These are phyloP conservation scores for Colletotrichum sp. DNA, from an alignment of 2,329 filamentous ascomycete genomes.

Conservation along the genomic window DNA sequence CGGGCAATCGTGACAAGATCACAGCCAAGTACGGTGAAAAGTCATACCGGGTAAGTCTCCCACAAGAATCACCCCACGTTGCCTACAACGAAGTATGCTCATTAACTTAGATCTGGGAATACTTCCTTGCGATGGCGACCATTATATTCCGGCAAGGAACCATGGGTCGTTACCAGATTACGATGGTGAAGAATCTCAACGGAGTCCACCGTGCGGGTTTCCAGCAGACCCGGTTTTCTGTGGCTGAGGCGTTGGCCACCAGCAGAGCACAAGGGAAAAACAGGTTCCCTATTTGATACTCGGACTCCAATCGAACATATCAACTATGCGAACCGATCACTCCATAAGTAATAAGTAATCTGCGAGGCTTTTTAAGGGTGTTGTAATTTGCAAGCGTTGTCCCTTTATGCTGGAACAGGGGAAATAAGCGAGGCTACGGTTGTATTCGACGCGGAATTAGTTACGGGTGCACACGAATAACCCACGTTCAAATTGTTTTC, in stretches of 20 bases:
- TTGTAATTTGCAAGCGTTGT: neutral
- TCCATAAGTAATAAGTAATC: neutral
- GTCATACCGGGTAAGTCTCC: slow-evolving; percentile 67
- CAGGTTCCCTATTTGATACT: neutral
- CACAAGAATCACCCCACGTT: slow-evolving; percentile 47
- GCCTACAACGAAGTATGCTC: slow-evolving; percentile 60
- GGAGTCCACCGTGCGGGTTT: slow-evolving; percentile 66
- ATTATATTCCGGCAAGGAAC: slow-evolving; percentile 79
- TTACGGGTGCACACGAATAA: neutral
- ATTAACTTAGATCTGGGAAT: slow-evolving; percentile 75
- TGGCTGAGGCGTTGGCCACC: neutral
- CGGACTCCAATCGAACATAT: neutral
- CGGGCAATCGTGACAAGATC: slow-evolving; percentile 85
- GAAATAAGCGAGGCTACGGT: neutral
- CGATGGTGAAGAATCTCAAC: slow-evolving; percentile 83
- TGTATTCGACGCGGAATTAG: neutral
- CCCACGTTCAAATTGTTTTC: rapidly evolving
- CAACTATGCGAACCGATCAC: neutral
- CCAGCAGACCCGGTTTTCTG: neutral
- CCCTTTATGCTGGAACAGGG: neutral
- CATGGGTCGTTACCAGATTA: slow-evolving; percentile 82
- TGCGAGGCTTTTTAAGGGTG: neutral
- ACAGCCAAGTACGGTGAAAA: slow-evolving; percentile 84
- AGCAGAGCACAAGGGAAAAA: neutral
- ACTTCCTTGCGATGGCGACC: slow-evolving; percentile 79